Conservation (phyloP, 768 basidiomycete species). For the Aureoboletus auriporus region DNA sequence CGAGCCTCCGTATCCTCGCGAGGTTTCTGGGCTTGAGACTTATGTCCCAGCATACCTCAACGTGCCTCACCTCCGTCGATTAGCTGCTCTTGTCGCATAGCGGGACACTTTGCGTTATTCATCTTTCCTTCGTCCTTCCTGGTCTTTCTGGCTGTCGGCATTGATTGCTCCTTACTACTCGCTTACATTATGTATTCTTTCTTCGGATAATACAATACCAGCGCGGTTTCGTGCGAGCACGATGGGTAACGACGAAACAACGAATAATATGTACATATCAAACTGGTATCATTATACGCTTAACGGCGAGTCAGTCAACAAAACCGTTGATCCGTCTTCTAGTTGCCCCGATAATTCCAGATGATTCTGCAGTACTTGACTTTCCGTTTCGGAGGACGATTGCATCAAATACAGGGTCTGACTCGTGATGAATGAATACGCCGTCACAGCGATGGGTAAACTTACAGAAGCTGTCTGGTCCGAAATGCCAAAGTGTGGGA, state of each 20-base stretch:
- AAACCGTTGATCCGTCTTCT: conserved; percentile 45
- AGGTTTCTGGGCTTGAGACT: conserved; percentile 94
- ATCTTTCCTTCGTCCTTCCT: background rate
- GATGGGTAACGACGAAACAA: background rate
- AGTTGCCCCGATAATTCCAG: conserved; percentile 44
- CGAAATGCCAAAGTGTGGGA: conserved; percentile 19
- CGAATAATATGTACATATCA: background rate
- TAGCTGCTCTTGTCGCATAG: conserved; percentile 83
- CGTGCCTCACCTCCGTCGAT: conserved; percentile 81
- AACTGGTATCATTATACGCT: background rate
- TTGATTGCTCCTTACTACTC: conserved; percentile 5
- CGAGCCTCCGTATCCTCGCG: conserved; percentile 89
- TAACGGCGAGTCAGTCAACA: conserved; percentile 9
- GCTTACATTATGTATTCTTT: conserved; percentile 19
- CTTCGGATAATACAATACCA: conserved; percentile 17
- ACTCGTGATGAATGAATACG: conserved; percentile 20
- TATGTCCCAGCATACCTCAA: conserved; percentile 92
- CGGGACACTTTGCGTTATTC: conserved; percentile 1
- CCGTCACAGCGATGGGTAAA: background rate
- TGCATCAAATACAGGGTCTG: conserved; percentile 44
- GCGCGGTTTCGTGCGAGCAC: background rate
- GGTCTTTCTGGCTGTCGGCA: background rate
- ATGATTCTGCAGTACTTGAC: conserved; percentile 44
- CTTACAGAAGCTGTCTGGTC: conserved; percentile 10
- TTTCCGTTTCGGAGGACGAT: conserved; percentile 23